Evolutionary conservation across 2,329 filamentous ascomycete genomes (phyloP), one percentile per base, ranked within the genome.

Genomic region (Aspergillus novoparasiticus): DNA sequence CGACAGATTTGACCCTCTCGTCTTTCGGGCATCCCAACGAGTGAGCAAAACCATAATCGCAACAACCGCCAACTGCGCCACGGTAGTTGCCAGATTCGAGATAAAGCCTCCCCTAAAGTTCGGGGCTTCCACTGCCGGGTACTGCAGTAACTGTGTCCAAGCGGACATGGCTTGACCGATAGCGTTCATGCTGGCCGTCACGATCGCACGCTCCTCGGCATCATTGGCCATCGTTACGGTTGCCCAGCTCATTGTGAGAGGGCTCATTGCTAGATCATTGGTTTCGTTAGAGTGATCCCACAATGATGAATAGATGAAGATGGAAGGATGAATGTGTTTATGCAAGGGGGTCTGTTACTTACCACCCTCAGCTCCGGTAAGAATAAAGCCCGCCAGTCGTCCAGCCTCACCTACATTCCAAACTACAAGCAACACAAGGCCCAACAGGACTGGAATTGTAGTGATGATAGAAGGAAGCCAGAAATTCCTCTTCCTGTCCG

Each of bases 151-250:
- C 59, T 81, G 78, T 2, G 73, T 76, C 54, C 79, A 78, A 0
- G 79, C 79, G 14, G 73, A 76, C 39, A 81, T 79, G 2, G 73
- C 79, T 63, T 81, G 79, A 1, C 79, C 79, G 55, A 81, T 78
- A 6, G 79, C 76, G 55, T 81, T 81, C 78, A 81, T 81, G 34
- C 77, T 80, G 0, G 78, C 78, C 19, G 77, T 80, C 6, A 80
- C 77, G 2, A 80, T 71, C 1, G 79, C 79, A 23, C 79, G 71
- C 63, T 81, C 79, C 59, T 81, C 79, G 9, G 78, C 77, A 50
- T 79, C 76, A 12, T 76, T 72, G 2, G 73, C 71, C 76, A 79
- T 79, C 10, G 73, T 68, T 2, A 78, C 68, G 0, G 77, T 77
- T 26, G 78, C 77, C 79, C 78, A 81, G 11, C 74, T 75, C 79